Conservation (phyloP, 129 eudicot species). For the Helianthus tuberosus region DNA sequence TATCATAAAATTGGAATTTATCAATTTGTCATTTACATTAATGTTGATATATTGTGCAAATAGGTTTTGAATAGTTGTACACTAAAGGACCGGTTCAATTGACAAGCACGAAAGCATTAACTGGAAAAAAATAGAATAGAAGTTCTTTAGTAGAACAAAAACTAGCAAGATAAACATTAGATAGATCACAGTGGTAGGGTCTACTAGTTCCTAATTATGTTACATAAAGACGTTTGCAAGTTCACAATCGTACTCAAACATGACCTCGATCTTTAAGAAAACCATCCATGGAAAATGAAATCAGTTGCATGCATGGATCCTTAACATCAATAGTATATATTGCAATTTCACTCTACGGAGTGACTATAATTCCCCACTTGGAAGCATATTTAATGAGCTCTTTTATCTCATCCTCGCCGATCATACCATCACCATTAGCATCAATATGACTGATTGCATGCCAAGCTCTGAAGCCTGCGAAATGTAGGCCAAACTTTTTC, state of each 20-base stretch:
- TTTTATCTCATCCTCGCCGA: constrained; percentile 38
- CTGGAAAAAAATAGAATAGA: no score
- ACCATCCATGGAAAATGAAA: constrained; percentile 18
- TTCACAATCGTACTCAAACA: constrained; percentile 6
- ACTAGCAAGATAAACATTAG: neutral
- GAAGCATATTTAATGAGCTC: constrained; percentile 31
- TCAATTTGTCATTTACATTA: no score
- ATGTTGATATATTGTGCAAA: no score
- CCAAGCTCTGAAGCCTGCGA: constrained; percentile 33
- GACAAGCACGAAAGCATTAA: no score
- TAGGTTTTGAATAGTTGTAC: no score
- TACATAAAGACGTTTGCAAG: neutral
- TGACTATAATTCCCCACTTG: constrained; percentile 27
- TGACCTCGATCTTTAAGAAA: constrained; percentile 11
- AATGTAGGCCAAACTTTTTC: constrained; percentile 28
- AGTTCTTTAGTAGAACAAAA: neutral
- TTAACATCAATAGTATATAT: neutral
- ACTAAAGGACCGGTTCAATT: no score
- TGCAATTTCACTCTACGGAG: neutral
- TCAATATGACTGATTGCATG: constrained; percentile 34
- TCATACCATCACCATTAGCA: constrained; percentile 43
- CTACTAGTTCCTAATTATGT: neutral
- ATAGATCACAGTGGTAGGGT: constrained; percentile 13
- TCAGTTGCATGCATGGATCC: constrained; percentile 11
- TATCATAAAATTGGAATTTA: no score